These are phyloP conservation scores for Saturnispora sanitii DNA, from an alignment of 805 yeast species.

Conservation along the genomic window DNA sequence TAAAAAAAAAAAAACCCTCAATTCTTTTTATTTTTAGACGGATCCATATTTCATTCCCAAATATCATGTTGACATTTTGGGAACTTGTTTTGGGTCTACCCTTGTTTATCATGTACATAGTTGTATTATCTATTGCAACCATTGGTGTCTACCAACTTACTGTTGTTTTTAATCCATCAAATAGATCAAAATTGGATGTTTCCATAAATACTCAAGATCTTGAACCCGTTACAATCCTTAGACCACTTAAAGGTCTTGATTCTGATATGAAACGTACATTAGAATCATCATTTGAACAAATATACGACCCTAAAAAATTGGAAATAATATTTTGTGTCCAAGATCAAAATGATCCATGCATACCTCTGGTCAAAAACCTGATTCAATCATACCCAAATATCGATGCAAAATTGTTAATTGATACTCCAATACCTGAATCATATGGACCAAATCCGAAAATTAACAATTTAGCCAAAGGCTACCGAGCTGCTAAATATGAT, in stretches of 20 bases:
- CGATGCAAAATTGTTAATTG: slow-evolving; percentile 50
- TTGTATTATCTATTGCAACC: slow-evolving; percentile 20
- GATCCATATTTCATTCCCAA: neutral
- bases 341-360: slow-evolving; percentile 49
- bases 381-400: slow-evolving; percentile 44
- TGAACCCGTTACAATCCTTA: slow-evolving; percentile 63
- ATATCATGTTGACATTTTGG: neutral
- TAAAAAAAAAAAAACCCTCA: no score
- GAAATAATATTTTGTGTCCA: slow-evolving; percentile 76
- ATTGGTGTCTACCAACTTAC: slow-evolving; percentile 24
- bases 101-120: slow-evolving; percentile 22
- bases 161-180: slow-evolving; percentile 16
- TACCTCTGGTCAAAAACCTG: slow-evolving; percentile 43
- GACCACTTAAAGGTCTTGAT: slow-evolving; percentile 82
- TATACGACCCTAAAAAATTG: slow-evolving; percentile 47
- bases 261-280: slow-evolving; percentile 62
- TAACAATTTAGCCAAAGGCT: slow-evolving; percentile 79
- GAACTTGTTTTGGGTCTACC: slow-evolving; percentile 2
- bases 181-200: slow-evolving; percentile 12
- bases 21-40: neutral
- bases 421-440: slow-evolving; percentile 31
- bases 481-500: slow-evolving; percentile 55
- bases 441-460: slow-evolving; percentile 87
- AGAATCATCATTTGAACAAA: slow-evolving; percentile 56
- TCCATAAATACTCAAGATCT: slow-evolving; percentile 20